Base-by-base conservation (phyloP, 73 alveolate genomes). In the Symbiodinium natans region DNA sequence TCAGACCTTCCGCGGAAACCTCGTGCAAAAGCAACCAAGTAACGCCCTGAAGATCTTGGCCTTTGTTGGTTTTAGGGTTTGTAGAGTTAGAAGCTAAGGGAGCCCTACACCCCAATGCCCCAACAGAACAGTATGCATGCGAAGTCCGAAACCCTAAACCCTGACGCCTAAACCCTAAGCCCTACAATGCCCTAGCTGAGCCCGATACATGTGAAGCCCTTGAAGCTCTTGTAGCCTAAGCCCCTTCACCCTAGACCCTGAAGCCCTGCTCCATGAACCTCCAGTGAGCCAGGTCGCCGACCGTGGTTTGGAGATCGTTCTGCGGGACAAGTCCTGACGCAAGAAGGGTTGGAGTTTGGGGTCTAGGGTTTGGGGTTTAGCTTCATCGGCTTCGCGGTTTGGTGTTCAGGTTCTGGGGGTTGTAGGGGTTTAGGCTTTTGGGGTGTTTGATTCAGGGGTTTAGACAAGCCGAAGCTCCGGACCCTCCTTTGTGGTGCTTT, bases 291-390 rank as follows among this genome's bases (percentile, higher is more conserved):
- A 90, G 97, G 97, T 90, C 54, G 97, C 63, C 19, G 88, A 90
- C 75, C 46, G 68, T 29, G 97, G 97, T 3, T 85, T 90, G 77
- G 87, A 90, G 77, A 73, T 90, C 97, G 21, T 13, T 41, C 80
- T 90, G 75, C 97, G 97, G 46, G 46, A 68, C 23, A 90, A 88
- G 59, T 46, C 59, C 59, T 46, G 59, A 46, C 21, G 59, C 59
- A 9, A 6, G 59, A 6, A 13, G 21, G 13, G 59, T 13, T 46
- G 21, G 59, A 13, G 59, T 6, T 46, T 13, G 59, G 59, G 59
- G 59, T 46, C 6, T 9, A 46, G 59, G 59, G 42, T 25, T 5
- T n/a, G 84, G 63, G 63, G 63, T 48, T 48, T 10, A 17, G 17
- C 63, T 48, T 17, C 8, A 17, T 10, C 63, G 17, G 17, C 63